A percentile compares a stretch with the other conserved stretches of the same genome.
These are phyloP conservation scores for Epichloe elymi DNA, from an alignment of 2,329 filamentous ascomycete species.

Conservation along the genomic window DNA sequence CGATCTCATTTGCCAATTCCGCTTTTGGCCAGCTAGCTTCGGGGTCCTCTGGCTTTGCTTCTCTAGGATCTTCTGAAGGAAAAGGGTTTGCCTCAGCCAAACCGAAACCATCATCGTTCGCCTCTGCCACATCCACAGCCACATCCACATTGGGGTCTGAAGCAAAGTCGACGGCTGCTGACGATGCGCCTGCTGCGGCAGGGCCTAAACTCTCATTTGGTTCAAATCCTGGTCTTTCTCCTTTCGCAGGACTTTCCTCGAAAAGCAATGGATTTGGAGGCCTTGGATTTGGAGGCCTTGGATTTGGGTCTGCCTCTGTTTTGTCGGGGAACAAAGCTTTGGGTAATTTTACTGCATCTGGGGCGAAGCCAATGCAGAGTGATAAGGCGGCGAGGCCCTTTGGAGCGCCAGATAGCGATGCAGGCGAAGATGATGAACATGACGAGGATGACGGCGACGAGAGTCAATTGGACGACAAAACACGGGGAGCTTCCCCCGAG, in stretches of 20 bases:
- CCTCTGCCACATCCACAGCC: constrained; percentile 10
- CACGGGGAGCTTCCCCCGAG: constrained; percentile 33
- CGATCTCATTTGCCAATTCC: constrained; percentile 54
- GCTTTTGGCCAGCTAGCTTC: constrained; percentile 54
- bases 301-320: constrained; percentile 23
- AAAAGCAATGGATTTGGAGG: constrained; percentile 35
- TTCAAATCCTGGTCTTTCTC: constrained; percentile 26
- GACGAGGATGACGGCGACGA: constrained; percentile 26
- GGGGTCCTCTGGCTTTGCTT: constrained; percentile 51
- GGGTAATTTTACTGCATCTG: constrained; percentile 57
- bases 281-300: constrained; percentile 22
- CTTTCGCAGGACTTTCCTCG: constrained; percentile 32
- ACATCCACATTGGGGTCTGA: constrained; percentile 8
- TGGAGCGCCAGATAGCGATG: constrained; percentile 59
- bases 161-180: neutral
- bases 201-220: constrained; percentile 38
- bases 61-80: constrained; percentile 33
- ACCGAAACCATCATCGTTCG: constrained; percentile 19
- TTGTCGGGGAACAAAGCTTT: constrained; percentile 33
- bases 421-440: constrained; percentile 30
- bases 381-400: constrained; percentile 59
- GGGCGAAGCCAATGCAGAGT: constrained; percentile 32
- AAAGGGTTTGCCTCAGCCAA: constrained; percentile 37
- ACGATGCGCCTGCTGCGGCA: constrained; percentile 13
- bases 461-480: constrained; percentile 32